Base-by-base conservation (phyloP, 495 filamentous ascomycete genomes). In the Penicillium mononematosum region DNA sequence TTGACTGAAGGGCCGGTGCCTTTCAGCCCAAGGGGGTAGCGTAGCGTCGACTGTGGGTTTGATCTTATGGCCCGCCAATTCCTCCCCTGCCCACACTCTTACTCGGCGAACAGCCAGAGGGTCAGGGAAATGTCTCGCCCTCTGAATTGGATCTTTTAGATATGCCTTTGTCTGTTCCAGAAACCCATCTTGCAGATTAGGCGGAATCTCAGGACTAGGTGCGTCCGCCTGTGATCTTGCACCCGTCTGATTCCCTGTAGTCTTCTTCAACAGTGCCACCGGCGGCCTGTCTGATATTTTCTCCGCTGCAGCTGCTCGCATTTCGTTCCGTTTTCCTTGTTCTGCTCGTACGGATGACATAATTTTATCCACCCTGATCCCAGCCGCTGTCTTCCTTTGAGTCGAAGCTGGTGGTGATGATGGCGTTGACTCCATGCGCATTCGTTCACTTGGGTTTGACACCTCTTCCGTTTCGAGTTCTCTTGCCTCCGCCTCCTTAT, bases 31-130 rank as follows among this genome's bases (percentile, higher is more conserved):
- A 2, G 39, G 22, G 16, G 25, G 38, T 6, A 53, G 27, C 5
- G 8, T 25, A 12, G 50, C 25, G 2, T 52, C 24, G n/a, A 53
- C 47, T 16, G 6, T 25, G 20, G 38, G 38, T 32, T 41, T 41
- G n/a, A 42, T 29, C 3, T 29, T 16, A 27, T 52, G 22, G 5
- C n/a, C n/a, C n/a, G 7, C 11, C 24, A 43, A 31, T 44, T 53
- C 50, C 17, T 53, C 50, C 24, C 50, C 50, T 43, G 50, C 50
- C 50, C 50, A 53, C 14, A 53, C 39, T 32, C 50, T 41, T 3
- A 22, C 8, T 31, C 50, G 20, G 17, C 38, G 50, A 20, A 53
- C 25, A 44, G 38, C 38, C 14, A 31, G 5, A 44, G 50, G 50
- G n/a, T 53, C 38, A 31, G 50, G 50, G n/a, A 53, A 53, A 32